phyloP scores from a whole-genome alignment of 1,284 basidiomycete genomes.

The Trametes versicolor region DNA sequence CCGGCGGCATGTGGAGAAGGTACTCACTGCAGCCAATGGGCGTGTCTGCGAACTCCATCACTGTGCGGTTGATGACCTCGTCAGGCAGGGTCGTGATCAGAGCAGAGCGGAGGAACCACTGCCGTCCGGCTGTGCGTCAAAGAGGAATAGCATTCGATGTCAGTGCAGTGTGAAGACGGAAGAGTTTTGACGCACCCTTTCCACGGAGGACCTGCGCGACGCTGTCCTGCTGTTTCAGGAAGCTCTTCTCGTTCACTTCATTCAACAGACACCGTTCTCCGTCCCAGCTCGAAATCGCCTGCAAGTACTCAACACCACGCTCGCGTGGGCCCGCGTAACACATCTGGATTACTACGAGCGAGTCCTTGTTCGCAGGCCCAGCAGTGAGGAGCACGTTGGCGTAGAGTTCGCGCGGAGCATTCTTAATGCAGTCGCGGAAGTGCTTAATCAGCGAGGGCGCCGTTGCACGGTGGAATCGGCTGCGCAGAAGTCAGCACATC shows the following conservation, averaged over 20 bases:
- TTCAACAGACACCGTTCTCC: conserved; percentile 84
- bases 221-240: conserved; percentile 89
- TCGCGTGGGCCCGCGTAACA: conserved; percentile 84
- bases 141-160: background rate
- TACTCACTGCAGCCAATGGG: conserved; percentile 88
- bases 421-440: conserved; percentile 92
- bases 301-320: conserved; percentile 81
- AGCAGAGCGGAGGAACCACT: conserved; percentile 90
- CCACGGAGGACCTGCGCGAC: conserved; percentile 89
- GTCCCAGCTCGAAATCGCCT: conserved; percentile 88
- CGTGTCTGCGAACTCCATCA: conserved; percentile 80
- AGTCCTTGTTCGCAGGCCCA: conserved; percentile 82
- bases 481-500: conserved; percentile 40
- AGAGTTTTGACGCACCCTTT: conserved; percentile 58
- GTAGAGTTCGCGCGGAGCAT: conserved; percentile 86
- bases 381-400: conserved; percentile 91
- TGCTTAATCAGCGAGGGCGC: conserved; percentile 90
- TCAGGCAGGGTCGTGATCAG: conserved; percentile 85
- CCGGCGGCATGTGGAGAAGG: background rate
- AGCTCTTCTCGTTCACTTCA: conserved; percentile 90
- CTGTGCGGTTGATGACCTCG: conserved; percentile 86
- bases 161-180: background rate
- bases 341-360: conserved; percentile 89
- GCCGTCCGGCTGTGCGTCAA: conserved; percentile 66
- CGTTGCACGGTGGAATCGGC: conserved; percentile 85